Conservation (phyloP, 352 stramenopile genomes). For the Globisporangium emineosum region DNA sequence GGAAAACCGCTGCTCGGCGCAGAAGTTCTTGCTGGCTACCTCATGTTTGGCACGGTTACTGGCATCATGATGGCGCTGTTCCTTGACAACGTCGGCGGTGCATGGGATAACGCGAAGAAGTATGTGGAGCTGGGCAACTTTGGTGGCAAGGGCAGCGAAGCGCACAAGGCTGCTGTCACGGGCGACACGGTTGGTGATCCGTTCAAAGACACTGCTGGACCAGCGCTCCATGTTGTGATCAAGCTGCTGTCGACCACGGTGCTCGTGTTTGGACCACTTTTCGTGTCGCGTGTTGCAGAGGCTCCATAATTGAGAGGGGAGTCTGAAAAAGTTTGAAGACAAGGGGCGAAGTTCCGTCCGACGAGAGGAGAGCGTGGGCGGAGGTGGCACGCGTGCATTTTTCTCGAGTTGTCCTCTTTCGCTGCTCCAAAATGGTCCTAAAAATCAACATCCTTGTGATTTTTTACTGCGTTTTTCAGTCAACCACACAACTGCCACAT, state of each 20-base stretch:
- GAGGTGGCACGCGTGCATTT: conserved; percentile 15
- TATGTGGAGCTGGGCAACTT: too few species aligned
- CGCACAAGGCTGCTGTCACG: too few species aligned
- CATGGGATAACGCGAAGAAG: conserved; percentile 99
- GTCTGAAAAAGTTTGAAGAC: not conserved
- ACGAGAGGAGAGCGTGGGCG: not conserved
- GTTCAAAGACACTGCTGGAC: too few species aligned
- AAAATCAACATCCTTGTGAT: not conserved
- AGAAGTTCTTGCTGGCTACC: conserved; percentile 90
- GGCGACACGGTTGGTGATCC: too few species aligned
- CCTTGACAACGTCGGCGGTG: conserved; percentile 98
- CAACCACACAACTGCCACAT: too few species aligned
- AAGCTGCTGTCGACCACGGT: conserved; percentile 96
- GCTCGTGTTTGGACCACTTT: conserved; percentile 91
- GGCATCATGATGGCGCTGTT: conserved; percentile 99
- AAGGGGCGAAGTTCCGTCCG: not conserved
- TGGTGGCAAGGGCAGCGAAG: too few species aligned
- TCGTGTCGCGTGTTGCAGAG: conserved; percentile 68
- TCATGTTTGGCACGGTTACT: conserved; percentile 94
- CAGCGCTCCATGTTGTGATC: conserved; percentile 97
- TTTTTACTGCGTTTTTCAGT: not conserved
- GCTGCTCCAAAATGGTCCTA: conserved; percentile 9
- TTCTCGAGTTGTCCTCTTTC: conserved; percentile 28
- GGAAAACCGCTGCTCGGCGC: conserved; percentile 88
- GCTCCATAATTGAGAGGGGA: not conserved